A percentile compares a stretch with the other conserved stretches of the same genome.
These are phyloP conservation scores for Parascedosporium putredinis DNA, from an alignment of 2,329 filamentous ascomycete species.

Conservation along the genomic window DNA sequence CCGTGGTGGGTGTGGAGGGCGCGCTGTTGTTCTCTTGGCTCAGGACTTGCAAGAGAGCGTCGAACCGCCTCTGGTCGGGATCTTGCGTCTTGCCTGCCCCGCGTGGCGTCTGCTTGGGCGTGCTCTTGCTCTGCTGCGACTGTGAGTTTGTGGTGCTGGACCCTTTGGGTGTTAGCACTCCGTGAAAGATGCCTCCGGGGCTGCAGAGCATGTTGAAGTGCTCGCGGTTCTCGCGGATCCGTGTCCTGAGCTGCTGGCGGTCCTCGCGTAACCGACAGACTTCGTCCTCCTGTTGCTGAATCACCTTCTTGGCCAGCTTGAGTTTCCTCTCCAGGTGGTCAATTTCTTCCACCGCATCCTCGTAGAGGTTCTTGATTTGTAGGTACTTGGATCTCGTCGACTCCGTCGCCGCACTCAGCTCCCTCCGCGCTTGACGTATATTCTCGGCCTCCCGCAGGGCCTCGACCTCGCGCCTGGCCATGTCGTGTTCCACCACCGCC, in stretches of 20 bases:
- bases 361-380: constrained; percentile 56
- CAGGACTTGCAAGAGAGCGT: constrained; percentile 69
- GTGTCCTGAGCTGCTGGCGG: constrained; percentile 64
- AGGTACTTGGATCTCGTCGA: constrained; percentile 43
- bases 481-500: constrained; percentile 82
- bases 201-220: constrained; percentile 73
- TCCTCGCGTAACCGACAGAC: constrained; percentile 62
- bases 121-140: constrained; percentile 22
- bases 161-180: constrained; percentile 46
- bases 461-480: constrained; percentile 81
- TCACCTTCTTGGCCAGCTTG: constrained; percentile 64
- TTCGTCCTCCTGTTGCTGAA: constrained; percentile 68
- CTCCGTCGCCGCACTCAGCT: constrained; percentile 41
- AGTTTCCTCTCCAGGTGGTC: constrained; percentile 53
- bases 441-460: constrained; percentile 68
- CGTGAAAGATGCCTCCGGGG: constrained; percentile 58
- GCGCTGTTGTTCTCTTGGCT: constrained; percentile 64
- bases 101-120: constrained; percentile 17
- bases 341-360: constrained; percentile 57
- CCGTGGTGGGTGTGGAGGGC: constrained; percentile 54
- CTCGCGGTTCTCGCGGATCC: constrained; percentile 82
- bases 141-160: not conserved
- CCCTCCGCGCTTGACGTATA: constrained; percentile 47
- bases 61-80: constrained; percentile 55
- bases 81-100: constrained; percentile 21